Base-by-base conservation (phyloP, 305 asterid species). In the Caryopteris hybrid region DNA sequence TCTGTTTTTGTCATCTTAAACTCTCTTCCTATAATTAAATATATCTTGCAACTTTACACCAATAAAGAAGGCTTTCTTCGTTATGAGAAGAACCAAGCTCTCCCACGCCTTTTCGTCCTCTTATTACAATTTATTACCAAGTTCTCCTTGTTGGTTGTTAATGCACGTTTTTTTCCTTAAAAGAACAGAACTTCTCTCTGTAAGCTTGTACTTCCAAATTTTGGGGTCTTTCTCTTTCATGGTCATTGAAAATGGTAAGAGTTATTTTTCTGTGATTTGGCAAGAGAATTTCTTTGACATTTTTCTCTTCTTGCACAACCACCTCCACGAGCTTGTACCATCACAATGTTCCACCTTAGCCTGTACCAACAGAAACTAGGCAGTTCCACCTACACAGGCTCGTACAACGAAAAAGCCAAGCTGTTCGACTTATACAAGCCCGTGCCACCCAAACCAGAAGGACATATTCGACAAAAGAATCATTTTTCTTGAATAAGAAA, bases 1-100 rank as follows among this genome's bases (percentile, higher is more conserved):
- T 89, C 20, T 23, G 73, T 70, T 61, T 12, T 56, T 17, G 9
- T 61, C 53, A 48, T 45, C 51, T 17, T 18, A 53, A 42, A 47
- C 48, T 3, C 43, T 2, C 13, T 8, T 59, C 11, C 18, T 36
- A 3, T 29, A 16, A 27, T 46, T 21, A 50, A 50, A 4, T 17
- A 5, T 18, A n/a, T 42, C 21, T 46, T 43, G 50, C 50, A 43
- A n/a, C 21, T 43, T 43, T 1, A 13, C 50, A 3, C 5, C 18
- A 43, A 4, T 9, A 53, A 53, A 23, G 2, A 2, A 23, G 1
- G 9, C 31, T 21, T 10, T 3, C 48, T 21, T 34, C 64, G 42
- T 22, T 17, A 7, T 0, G n/a, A 18, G 25, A 42, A 16, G 4
- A 12, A 13, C 34, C 66, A 2, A 13, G 67, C 6, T 42, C n/a